These are phyloP conservation scores for Medicago arabica DNA, from an alignment of 306 rosid genomes.

Conservation along the genomic window DNA sequence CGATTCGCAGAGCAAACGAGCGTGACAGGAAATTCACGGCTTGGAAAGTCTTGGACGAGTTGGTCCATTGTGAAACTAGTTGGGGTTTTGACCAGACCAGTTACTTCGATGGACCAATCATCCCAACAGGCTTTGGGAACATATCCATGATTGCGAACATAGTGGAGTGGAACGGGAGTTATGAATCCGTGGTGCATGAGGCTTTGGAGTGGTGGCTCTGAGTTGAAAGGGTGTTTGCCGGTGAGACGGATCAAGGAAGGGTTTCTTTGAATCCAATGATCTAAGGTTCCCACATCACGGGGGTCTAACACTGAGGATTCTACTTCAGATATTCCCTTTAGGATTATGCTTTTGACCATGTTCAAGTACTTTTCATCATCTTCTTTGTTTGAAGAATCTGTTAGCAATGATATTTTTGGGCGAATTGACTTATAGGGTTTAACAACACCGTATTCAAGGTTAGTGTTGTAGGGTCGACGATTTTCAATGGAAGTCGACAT, in stretches of 20 bases:
- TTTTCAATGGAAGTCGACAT: slow-evolving; percentile 75
- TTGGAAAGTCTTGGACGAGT: background rate
- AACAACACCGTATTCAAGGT: slow-evolving; percentile 45
- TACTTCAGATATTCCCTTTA: slow-evolving; percentile 5
- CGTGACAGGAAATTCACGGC: slow-evolving; percentile 6
- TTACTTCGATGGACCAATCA: slow-evolving; percentile 16
- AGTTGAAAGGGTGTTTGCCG: slow-evolving; percentile 16
- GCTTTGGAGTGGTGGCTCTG: slow-evolving; percentile 20
- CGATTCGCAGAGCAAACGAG: slow-evolving; percentile 8
- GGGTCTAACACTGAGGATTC: slow-evolving; percentile 11
- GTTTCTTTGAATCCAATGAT: slow-evolving; percentile 21
- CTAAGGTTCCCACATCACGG: slow-evolving; percentile 9
- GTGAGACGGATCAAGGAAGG: slow-evolving; percentile 22
- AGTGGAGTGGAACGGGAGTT: slow-evolving; percentile 12
- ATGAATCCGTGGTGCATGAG: slow-evolving; percentile 34
- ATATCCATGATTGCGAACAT: slow-evolving; percentile 1
- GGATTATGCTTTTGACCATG: background rate
- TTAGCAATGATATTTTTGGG: background rate
- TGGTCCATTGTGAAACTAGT: slow-evolving; percentile 1
- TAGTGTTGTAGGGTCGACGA: slow-evolving; percentile 48
- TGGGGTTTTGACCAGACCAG: background rate
- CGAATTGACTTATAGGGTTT: slow-evolving; percentile 37
- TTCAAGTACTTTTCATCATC: background rate
- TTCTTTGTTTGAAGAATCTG: background rate
- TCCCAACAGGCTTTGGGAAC: slow-evolving; percentile 12